Percentiles rank a stretch among this genome's conserved stretches.
Conservation (phyloP, 768 basidiomycete species). For the Ramaria sp. region DNA sequence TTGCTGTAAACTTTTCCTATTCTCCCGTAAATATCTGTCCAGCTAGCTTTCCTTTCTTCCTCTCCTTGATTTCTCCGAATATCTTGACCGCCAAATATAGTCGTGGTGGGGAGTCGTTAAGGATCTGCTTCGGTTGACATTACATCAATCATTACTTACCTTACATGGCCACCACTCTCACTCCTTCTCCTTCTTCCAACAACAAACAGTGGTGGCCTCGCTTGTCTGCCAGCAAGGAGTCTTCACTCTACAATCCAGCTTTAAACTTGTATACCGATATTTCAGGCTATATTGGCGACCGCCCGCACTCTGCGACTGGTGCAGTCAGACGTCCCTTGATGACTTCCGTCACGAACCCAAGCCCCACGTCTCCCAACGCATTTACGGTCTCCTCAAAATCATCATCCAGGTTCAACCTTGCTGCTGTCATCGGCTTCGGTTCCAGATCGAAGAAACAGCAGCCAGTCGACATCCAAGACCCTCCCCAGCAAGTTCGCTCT, state of each 20-base stretch:
- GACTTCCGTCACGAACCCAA: not conserved
- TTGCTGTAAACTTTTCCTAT: too few species aligned
- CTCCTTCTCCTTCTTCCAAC: not conserved
- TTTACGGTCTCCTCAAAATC: not conserved
- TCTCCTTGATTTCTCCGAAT: too few species aligned
- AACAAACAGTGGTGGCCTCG: not conserved
- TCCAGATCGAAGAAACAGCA: constrained; percentile 2
- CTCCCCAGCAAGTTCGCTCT: not conserved
- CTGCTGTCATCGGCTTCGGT: constrained; percentile 6
- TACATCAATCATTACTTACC: too few species aligned
- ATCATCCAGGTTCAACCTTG: constrained; percentile 4
- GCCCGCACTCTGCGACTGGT: not conserved
- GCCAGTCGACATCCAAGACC: not conserved
- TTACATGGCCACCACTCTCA: too few species aligned
- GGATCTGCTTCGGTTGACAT: too few species aligned
- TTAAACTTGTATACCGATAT: too few species aligned
- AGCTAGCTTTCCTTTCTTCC: too few species aligned
- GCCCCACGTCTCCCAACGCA: not conserved
- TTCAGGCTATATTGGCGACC: not conserved
- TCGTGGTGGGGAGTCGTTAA: too few species aligned
- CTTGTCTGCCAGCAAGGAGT: not conserved
- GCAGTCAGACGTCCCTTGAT: not conserved
- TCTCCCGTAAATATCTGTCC: too few species aligned
- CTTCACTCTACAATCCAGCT: not conserved
- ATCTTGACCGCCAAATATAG: too few species aligned